These are phyloP conservation scores for Ulvella scutata DNA, from an alignment of 139 green algal species.

Conservation along the genomic window DNA sequence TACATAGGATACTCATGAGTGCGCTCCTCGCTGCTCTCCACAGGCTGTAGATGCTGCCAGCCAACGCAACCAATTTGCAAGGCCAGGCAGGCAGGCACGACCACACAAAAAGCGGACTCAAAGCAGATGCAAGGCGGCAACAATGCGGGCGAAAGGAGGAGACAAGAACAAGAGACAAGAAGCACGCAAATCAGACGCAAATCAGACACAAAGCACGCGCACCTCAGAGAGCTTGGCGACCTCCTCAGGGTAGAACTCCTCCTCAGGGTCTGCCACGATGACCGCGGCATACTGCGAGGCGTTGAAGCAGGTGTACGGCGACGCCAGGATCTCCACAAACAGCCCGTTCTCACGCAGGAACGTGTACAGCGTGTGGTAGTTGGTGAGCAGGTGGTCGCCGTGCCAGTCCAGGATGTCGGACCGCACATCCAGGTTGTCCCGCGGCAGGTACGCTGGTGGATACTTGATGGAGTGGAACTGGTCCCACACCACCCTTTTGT, in stretches of 20 bases:
- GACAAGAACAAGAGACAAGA: no score
- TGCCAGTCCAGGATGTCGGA: slow-evolving; percentile 97
- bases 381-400: slow-evolving; percentile 93
- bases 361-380: slow-evolving; percentile 84
- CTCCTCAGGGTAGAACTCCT: slow-evolving; percentile 80
- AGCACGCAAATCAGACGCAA: no score
- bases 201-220: no score
- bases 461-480: slow-evolving; percentile 91
- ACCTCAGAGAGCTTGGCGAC: slow-evolving; percentile 56
- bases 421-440: slow-evolving; percentile 59
- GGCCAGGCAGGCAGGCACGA: no score
- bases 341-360: slow-evolving; percentile 50
- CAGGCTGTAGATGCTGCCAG: no score
- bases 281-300: slow-evolving; percentile 67
- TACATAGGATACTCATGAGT: no score
- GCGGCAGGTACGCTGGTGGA: slow-evolving; percentile 85
- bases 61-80: no score
- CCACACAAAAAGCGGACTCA: no score
- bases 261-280: slow-evolving; percentile 81
- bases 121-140: no score
- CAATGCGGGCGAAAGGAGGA: no score
- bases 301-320: slow-evolving; percentile 88
- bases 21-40: no score
- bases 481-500: slow-evolving; percentile 84
- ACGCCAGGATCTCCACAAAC: slow-evolving; percentile 73